Percentiles rank a stretch among this genome's conserved stretches.
Evolutionary conservation across 2,329 filamentous ascomycete genomes (phyloP).

Genomic region (Aspergillus sp.): DNA sequence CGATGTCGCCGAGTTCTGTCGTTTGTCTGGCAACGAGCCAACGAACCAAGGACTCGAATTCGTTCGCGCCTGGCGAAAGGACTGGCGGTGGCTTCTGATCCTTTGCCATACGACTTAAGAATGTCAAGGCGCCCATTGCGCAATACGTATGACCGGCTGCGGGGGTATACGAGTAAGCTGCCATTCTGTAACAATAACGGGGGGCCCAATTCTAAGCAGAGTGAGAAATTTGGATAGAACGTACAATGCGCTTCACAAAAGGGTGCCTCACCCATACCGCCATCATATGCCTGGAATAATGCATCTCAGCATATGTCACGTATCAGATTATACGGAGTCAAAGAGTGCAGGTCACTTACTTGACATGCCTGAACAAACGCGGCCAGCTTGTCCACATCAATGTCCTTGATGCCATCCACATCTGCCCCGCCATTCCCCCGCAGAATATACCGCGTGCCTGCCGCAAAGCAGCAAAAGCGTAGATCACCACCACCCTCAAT

Average conservation of each 20-base stretch:
- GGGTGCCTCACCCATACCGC: slow-evolving; percentile 76
- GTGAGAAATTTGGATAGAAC: slow-evolving; percentile 24
- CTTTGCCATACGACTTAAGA: slow-evolving; percentile 66
- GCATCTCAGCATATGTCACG: slow-evolving; percentile 29
- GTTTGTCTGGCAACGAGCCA: slow-evolving; percentile 70
- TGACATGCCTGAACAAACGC: slow-evolving; percentile 69
- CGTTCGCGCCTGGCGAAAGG: slow-evolving; percentile 29
- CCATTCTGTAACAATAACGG: background rate
- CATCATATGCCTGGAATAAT: slow-evolving; percentile 70
- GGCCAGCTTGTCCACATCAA: slow-evolving; percentile 71
- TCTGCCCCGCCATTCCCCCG: slow-evolving; percentile 61
- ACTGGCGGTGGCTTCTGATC: slow-evolving; percentile 25
- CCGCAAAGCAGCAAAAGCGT: slow-evolving; percentile 83
- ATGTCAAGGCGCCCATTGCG: slow-evolving; percentile 73
- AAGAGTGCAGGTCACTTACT: slow-evolving; percentile 37
- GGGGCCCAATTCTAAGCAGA: background rate
- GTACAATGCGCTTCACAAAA: slow-evolving; percentile 81
- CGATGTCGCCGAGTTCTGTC: slow-evolving; percentile 52
- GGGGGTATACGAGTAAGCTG: slow-evolving; percentile 18
- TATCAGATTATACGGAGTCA: background rate
- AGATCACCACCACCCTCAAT: slow-evolving; percentile 82
- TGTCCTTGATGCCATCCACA: slow-evolving; percentile 64
- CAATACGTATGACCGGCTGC: slow-evolving; percentile 89
- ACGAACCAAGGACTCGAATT: slow-evolving; percentile 43
- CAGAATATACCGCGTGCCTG: slow-evolving; percentile 79